Evolutionary conservation across 257 asterid species (phyloP).

Genomic region (Nyctanthes arbortristis): DNA sequence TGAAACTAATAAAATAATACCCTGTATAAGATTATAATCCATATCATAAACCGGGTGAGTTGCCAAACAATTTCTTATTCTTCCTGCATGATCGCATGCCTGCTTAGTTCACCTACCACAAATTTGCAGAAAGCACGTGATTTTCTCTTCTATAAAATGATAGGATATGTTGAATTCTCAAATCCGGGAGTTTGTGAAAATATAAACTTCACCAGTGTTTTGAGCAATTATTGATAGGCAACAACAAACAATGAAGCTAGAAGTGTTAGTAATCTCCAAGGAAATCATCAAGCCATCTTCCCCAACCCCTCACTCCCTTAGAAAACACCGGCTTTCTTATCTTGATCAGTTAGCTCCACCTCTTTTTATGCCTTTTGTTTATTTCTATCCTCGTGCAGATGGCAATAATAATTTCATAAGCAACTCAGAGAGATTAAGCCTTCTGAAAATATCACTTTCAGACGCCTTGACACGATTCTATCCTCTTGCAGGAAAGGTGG

Average conservation of each 20-base stretch:
- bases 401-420: constrained; percentile 12
- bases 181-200: too few species aligned
- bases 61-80: too few species aligned
- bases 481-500: constrained; percentile 52
- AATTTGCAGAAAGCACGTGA: too few species aligned
- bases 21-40: too few species aligned
- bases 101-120: too few species aligned
- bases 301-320: constrained; percentile 31
- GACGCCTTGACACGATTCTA: constrained; percentile 36
- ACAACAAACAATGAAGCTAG: constrained; percentile 24
- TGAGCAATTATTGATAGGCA: too few species aligned
- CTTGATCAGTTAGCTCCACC: constrained; percentile 51
- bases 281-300: constrained; percentile 41
- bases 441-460: constrained; percentile 43
- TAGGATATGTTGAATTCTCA: too few species aligned
- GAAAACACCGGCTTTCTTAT: constrained; percentile 38
- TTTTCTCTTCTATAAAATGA: too few species aligned
- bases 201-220: too few species aligned
- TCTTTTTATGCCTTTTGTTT: constrained; percentile 37
- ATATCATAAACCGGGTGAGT: too few species aligned
- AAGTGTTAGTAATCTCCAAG: constrained; percentile 33
- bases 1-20: too few species aligned
- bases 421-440: constrained; percentile 21
- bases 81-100: too few species aligned
- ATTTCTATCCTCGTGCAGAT: constrained; percentile 38